phyloP scores from a whole-genome alignment of 1,284 basidiomycete genomes.

The Jaminaea rosea region DNA sequence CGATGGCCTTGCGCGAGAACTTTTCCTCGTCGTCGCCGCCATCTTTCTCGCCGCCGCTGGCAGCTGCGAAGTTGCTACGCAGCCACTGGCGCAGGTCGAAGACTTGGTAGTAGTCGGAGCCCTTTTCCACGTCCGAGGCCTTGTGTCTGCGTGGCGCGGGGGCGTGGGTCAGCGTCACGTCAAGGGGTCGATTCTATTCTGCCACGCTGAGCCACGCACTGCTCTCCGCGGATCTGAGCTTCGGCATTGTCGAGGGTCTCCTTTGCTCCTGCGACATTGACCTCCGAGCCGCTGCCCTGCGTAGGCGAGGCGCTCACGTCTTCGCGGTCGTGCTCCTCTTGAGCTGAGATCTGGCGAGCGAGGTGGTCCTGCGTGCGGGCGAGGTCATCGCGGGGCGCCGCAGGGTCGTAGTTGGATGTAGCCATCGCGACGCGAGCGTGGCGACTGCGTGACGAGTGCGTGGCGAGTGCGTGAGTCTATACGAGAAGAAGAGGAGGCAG shows the following conservation, averaged over 20 bases:
- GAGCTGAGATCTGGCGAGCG: neutral
- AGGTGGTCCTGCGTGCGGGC: neutral
- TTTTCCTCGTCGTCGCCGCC: neutral
- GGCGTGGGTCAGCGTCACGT: neutral
- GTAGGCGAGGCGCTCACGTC: too few relatives aligned
- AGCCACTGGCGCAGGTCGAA: neutral
- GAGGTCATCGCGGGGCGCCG: too few relatives aligned
- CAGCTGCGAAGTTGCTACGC: too few relatives aligned
- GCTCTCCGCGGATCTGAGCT: neutral
- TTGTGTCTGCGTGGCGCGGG: neutral
- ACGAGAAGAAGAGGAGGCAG: too few relatives aligned
- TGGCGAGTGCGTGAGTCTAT: too few relatives aligned
- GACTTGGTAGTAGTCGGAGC: neutral
- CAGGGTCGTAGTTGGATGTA: too few relatives aligned
- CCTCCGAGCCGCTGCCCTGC: too few relatives aligned
- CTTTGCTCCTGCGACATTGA: neutral
- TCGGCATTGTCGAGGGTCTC: neutral
- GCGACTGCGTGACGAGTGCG: too few relatives aligned
- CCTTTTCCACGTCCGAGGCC: neutral
- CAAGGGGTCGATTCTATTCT: neutral
- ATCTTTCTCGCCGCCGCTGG: too few relatives aligned
- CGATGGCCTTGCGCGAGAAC: constrained; percentile 20
- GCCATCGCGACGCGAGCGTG: too few relatives aligned
- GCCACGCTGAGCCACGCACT: neutral
- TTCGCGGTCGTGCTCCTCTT: too few relatives aligned